Evolutionary conservation across 257 asterid genomes (phyloP).

Genomic region (Solanum tacnaense): DNA sequence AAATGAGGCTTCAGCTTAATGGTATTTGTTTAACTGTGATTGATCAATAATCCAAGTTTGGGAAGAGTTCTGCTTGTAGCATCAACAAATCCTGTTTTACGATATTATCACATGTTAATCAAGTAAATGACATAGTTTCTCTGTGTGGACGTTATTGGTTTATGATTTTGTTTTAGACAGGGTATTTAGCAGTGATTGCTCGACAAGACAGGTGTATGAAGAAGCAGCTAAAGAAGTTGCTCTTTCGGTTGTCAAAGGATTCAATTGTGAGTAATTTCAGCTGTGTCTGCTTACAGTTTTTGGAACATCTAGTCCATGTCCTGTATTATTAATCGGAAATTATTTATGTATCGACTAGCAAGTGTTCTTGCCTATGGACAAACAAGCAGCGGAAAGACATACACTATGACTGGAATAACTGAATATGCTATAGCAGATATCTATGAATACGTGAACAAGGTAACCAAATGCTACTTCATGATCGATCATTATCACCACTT

Average conservation of each 20-base stretch:
- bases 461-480: not conserved
- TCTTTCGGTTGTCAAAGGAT: slow-evolving; percentile 73
- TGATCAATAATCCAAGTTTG: not conserved
- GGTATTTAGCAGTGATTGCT: slow-evolving; percentile 48
- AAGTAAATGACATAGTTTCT: not conserved
- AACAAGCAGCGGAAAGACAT: slow-evolving; percentile 71
- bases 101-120: not conserved
- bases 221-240: slow-evolving; percentile 83
- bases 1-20: not conserved
- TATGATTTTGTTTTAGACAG: slow-evolving; percentile 39
- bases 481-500: not conserved
- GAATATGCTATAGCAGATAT: slow-evolving; percentile 37
- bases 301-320: not conserved
- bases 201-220: slow-evolving; percentile 71
- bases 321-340: not conserved
- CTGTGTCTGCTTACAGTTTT: not conserved
- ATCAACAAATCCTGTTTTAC: not conserved
- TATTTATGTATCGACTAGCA: slow-evolving; percentile 28
- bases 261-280: slow-evolving; percentile 52
- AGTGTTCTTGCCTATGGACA: slow-evolving; percentile 69
- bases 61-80: not conserved
- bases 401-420: slow-evolving; percentile 51
- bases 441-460: slow-evolving; percentile 32
- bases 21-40: not conserved
- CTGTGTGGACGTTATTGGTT: not conserved